Base-by-base conservation (phyloP, 257 asterid species). In the Mentha longifolia region DNA sequence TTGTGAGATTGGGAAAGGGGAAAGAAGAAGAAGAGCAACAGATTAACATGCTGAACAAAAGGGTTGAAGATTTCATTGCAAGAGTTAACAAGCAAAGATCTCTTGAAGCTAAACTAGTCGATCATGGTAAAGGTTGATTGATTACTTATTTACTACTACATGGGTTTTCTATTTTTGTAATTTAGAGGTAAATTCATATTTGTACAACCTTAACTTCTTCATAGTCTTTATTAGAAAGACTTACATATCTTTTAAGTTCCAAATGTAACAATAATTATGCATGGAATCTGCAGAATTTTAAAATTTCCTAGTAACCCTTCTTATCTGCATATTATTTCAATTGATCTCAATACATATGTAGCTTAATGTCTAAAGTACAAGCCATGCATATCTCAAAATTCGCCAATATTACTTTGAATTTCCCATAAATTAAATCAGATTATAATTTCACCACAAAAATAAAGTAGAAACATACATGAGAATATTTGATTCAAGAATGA, bases 21-120 rank as follows among this genome's bases (percentile, higher is more conserved):
- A 33, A 61, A 39, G 63, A 73, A 41, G 74, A n/a, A 41, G 70
- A 67, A 9, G 80, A 61, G 59, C 33, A 65, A 17, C 45, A 68
- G 37, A 60, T 58, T 66, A 12, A 37, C 22, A 51, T 83, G 14
- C 56, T 84, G 77, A 81, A 84, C 73, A 67, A 77, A 76, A 81
- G 88, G 37, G 86, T 81, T 12, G 88, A 84, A 74, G 88, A 76
- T 71, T 84, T 84, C 42, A 84, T 84, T 71, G 86, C 84, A 62
- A 84, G 81, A 30, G 82, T 84, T 71, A 84, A 81, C 76, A 84
- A 74, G 68, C 84, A 78, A 78, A 84, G 88, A 78, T 42, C 74
- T 75, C 75, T 81, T 58, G 88, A 81, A 78, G 81, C 84, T n/a
- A 59, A 63, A 59, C 42, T 63, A 39, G 61, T 71, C 13, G 78